Evolutionary conservation across 441 rosid species (phyloP), one percentile per base, ranked within the genome.

Genomic region (Erodium moschatum): DNA sequence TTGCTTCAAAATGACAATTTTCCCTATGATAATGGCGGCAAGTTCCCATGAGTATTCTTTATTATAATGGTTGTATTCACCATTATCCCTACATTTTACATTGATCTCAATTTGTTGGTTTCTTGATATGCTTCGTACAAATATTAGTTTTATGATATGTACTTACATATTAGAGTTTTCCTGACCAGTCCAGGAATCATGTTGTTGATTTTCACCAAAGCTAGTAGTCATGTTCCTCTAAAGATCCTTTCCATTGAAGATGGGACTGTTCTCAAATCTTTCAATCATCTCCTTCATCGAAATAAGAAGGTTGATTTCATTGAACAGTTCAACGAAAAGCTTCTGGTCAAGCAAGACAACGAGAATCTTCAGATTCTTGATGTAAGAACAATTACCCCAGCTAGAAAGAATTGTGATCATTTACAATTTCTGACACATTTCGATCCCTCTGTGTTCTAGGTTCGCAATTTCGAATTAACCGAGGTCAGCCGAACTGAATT

Each of bases 301-400:
- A 87, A 86, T 77, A 87, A 85, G 84, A 87, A 87, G 87, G 96
- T 89, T 72, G 96, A 89, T 67, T 89, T 89, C 74, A 89, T 89
- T 5, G 96, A 89, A 76, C 96, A 89, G 74, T 89, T 89, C 73
- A 89, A 89, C 72, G 96, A 89, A 74, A 89, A 89, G 82, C 96
- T 89, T 77, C 96, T 89, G 72, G 96, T 89, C 77, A 89, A 89
- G 84, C 96, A 89, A 82, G 92, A 87, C 67, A 83, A 86, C 62
- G 96, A 89, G 78, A 87, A 89, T 70, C 96, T 89, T 65, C 96
- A 89, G 78, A 89, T 89, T 79, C 91, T 86, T 58, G 96, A 89
- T 80, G 96, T 87, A 76, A 78, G 89, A 67, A 38, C 74, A 5
- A 48, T 46, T 10, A 60, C 63, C 20, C 18, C 74, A 2, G 40